phyloP scores from a whole-genome alignment of 2,329 filamentous ascomycete species.

The Rhytidhysteron rufulum region DNA sequence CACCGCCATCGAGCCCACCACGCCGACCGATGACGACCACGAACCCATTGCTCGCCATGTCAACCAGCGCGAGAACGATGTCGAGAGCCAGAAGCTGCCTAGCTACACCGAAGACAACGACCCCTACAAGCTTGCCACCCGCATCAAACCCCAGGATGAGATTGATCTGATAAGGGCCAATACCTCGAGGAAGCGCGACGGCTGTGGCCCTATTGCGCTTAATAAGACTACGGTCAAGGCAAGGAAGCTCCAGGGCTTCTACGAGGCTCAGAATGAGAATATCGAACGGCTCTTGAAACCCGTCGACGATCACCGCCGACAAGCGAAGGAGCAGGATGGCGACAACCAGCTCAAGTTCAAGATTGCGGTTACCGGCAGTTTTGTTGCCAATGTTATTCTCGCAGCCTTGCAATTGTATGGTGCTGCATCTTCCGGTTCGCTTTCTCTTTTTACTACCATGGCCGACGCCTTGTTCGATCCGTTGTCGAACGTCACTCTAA shows the following conservation, averaged over 20 bases:
- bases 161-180: conserved; percentile 77
- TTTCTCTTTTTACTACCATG: conserved; percentile 97
- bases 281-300: conserved; percentile 89
- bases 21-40: conserved; percentile 18
- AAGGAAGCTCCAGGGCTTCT: conserved; percentile 72
- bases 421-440: conserved; percentile 79
- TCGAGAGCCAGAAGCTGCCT: conserved; percentile 51
- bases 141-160: conserved; percentile 73
- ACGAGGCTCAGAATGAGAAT: conserved; percentile 86
- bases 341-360: conserved; percentile 76
- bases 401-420: conserved; percentile 83
- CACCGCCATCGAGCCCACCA: conserved; percentile 37
- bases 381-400: conserved; percentile 76
- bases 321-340: conserved; percentile 73
- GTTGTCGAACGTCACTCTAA: conserved; percentile 80
- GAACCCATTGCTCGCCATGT: conserved; percentile 36
- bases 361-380: conserved; percentile 64
- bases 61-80: conserved; percentile 29
- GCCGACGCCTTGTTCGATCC: conserved; percentile 94
- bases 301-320: conserved; percentile 83
- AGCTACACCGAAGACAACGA: conserved; percentile 65
- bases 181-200: conserved; percentile 69
- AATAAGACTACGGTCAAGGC: conserved; percentile 42
- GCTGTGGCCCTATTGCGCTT: conserved; percentile 42
- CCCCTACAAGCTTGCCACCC: conserved; percentile 73